Conservation (phyloP, 2,329 filamentous ascomycete genomes). For the Gaeumannomyces tritici region DNA sequence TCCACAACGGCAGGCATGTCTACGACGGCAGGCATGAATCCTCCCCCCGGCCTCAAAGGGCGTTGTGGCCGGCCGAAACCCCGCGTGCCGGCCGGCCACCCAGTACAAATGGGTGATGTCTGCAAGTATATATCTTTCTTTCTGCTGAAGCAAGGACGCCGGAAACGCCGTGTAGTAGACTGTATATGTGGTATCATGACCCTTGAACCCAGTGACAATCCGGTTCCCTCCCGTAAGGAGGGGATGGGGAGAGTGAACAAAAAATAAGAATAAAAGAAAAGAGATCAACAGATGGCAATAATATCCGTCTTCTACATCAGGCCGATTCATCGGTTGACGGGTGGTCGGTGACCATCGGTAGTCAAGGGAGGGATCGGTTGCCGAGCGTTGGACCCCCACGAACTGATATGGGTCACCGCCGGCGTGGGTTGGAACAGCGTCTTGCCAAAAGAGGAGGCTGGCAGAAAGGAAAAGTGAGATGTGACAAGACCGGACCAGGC, state of each 20-base stretch:
- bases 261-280: background rate
- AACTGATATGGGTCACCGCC: background rate
- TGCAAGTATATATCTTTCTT: background rate
- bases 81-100: too few species aligned
- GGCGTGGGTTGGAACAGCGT: background rate
- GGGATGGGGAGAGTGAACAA: background rate
- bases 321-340: background rate
- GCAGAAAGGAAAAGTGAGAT: background rate
- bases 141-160: background rate
- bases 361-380: background rate
- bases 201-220: background rate
- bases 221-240: background rate
- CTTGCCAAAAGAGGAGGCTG: background rate
- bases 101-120: background rate
- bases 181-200: background rate
- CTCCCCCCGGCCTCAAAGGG: too few species aligned
- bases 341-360: background rate
- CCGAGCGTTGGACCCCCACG: background rate
- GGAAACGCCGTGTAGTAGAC: background rate
- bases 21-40: too few species aligned
- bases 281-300: too few species aligned
- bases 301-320: too few species aligned
- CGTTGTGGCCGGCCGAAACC: too few species aligned
- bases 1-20: too few species aligned
- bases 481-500: background rate